A percentile compares a stretch with the other conserved stretches of the same genome.
Evolutionary conservation across 768 basidiomycete genomes (phyloP).

Genomic region (Psilocybe azurescens): DNA sequence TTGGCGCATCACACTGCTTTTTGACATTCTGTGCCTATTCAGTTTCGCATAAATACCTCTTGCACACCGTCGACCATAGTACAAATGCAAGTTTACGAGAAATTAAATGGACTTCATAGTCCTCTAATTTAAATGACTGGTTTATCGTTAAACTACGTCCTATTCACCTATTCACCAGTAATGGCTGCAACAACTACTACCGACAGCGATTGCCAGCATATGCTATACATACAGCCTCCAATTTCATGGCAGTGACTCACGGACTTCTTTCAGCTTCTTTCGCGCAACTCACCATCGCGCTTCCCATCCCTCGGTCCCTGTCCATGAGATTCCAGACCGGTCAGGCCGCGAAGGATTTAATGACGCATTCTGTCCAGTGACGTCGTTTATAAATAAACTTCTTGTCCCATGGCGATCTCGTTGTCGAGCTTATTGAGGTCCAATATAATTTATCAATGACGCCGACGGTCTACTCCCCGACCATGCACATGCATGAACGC

Average conservation of each 20-base stretch:
- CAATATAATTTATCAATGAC: too few relatives aligned
- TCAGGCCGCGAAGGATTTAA: background rate
- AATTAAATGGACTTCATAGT: too few relatives aligned
- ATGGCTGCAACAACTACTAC: too few relatives aligned
- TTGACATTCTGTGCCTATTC: background rate
- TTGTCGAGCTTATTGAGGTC: too few relatives aligned
- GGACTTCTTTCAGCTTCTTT: background rate
- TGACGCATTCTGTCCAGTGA: conserved; percentile 6
- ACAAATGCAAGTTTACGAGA: background rate
- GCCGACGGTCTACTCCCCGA: too few relatives aligned
- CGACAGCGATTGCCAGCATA: background rate
- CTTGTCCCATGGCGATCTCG: too few relatives aligned
- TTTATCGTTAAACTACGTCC: too few relatives aligned
- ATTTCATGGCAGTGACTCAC: background rate
- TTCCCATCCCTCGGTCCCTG: background rate
- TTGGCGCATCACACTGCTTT: conserved; percentile 11
- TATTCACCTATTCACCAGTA: too few relatives aligned
- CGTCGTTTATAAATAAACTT: conserved; percentile 1
- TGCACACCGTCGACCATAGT: background rate
- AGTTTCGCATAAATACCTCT: background rate
- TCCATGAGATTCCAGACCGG: background rate
- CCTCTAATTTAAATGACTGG: too few relatives aligned
- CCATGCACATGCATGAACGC: too few relatives aligned
- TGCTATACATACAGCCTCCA: background rate
- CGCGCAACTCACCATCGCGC: background rate